These are phyloP conservation scores for Fusarium caatingaense DNA, from an alignment of 2,329 filamentous ascomycete species.

Conservation along the genomic window DNA sequence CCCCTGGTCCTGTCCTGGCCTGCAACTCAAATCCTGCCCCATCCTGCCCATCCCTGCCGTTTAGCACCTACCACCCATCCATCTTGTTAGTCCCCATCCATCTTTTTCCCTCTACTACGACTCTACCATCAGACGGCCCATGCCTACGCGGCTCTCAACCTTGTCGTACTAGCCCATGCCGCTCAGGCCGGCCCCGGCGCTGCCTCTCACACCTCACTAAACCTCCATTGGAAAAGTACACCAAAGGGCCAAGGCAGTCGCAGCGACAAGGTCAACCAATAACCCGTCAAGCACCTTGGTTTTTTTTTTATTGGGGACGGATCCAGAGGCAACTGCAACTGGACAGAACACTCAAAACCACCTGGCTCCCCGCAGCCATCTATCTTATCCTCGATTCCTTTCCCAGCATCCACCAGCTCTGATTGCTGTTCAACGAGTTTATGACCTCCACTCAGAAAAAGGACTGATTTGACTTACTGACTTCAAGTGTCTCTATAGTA, in stretches of 20 bases:
- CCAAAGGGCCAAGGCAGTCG: conserved; percentile 25
- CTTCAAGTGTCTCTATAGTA: conserved; percentile 29
- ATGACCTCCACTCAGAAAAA: conserved; percentile 25
- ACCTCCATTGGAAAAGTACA: conserved; percentile 6
- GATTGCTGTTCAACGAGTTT: conserved; percentile 42
- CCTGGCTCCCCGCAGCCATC: conserved; percentile 42
- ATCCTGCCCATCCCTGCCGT: conserved; percentile 32
- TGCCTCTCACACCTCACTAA: conserved; percentile 30
- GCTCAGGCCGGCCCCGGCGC: conserved; percentile 44
- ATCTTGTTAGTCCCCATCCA: no score
- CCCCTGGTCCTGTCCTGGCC: conserved; percentile 31
- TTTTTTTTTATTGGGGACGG: conserved; percentile 28
- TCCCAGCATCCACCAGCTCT: conserved; percentile 42
- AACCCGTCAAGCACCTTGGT: conserved; percentile 22
- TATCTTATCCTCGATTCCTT: conserved; percentile 27
- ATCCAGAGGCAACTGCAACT: background rate
- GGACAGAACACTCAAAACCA: conserved; percentile 43
- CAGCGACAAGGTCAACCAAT: conserved; percentile 7
- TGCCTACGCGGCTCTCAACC: conserved; percentile 48
- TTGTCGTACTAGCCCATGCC: conserved; percentile 46
- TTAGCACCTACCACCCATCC: conserved; percentile 37
- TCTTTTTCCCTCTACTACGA: no score
- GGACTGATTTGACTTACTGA: conserved; percentile 39
- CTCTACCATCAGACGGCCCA: conserved; percentile 39
- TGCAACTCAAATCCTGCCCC: conserved; percentile 38